Base-by-base conservation (phyloP, 495 filamentous ascomycete species). In the Neurospora sp. region DNA sequence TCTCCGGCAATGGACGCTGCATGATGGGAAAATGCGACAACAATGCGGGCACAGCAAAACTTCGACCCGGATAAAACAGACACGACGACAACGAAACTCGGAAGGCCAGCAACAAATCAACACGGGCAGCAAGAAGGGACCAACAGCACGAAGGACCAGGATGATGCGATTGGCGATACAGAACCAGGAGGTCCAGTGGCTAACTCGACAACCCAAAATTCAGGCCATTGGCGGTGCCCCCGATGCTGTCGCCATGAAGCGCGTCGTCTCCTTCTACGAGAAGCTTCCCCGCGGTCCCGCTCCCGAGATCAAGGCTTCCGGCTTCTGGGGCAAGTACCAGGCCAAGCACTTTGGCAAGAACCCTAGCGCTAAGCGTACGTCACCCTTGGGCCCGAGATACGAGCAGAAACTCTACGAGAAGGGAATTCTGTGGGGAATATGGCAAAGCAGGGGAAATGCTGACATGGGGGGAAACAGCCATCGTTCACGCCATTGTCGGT, bases 251-350 rank as follows among this genome's bases (percentile, higher is more conserved):
- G 92, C 94, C 79, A 97, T 99, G 95, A 90, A 95, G 82, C 91
- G 94, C 77, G 92, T 98, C 73, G 95, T 97, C 83, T 91, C 87
- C 87, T 98, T 99, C 90, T 99, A 99, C 87, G 93, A 94, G 85
- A 95, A 94, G 82, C 92, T 99, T 41, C 96, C 96, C 81, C 91
- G 93, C 81, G 96, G 96, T 72, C 81, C 92, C 74, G 93, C 94
- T 74, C 93, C 96, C 75, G 88, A 92, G 80, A 82, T 88, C 75
- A 89, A 96, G 87, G 76, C 91, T 70, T 93, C 89, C 74, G 94
- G 96, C 74, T 83, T 95, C 68, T 81, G 97, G 74, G 90, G 89
- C 76, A 88, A 93, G 83, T 99, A 98, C 88, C 93, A 96, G 86
- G 90, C 91, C 76, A 90, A 91, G 79, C 94, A 98, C 88, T 97